phyloP scores from a whole-genome alignment of 2,329 filamentous ascomycete species.

The Colletotrichum siamense region DNA sequence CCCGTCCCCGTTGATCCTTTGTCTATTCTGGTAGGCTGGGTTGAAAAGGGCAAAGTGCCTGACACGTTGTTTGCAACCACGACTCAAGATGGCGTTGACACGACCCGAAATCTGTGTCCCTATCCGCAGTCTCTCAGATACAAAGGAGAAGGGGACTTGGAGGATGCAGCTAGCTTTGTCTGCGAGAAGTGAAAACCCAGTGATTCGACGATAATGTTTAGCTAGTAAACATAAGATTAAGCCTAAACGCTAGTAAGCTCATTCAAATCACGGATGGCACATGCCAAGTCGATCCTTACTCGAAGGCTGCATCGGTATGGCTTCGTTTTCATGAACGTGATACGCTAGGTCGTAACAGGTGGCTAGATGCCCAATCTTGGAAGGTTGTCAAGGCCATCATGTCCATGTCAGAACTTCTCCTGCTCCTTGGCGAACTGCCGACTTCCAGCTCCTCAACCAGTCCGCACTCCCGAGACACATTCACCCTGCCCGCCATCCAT shows the following conservation, averaged over 20 bases:
- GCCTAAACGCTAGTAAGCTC: not conserved
- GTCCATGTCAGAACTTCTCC: not conserved
- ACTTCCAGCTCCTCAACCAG: not conserved
- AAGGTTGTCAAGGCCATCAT: not conserved
- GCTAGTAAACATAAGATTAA: not conserved
- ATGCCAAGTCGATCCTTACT: not conserved
- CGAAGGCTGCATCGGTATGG: not conserved
- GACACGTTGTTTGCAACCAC: not conserved
- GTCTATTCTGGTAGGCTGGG: not conserved
- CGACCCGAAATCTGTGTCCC: not conserved
- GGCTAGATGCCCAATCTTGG: not conserved
- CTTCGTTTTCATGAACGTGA: not conserved
- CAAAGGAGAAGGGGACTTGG: not conserved
- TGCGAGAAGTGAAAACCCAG: not conserved
- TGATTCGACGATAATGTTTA: not conserved
- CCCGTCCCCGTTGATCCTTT: not conserved
- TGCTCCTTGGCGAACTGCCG: not conserved
- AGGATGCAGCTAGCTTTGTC: not conserved
- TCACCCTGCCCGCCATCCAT: not conserved
- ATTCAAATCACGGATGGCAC: not conserved
- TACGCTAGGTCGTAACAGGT: not conserved
- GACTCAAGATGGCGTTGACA: not conserved
- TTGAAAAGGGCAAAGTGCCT: not conserved
- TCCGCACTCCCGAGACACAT: too few relatives aligned
- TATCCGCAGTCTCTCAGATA: not conserved